phyloP scores from a whole-genome alignment of 257 asterid genomes.

The Salvia miltiorrhiza region DNA sequence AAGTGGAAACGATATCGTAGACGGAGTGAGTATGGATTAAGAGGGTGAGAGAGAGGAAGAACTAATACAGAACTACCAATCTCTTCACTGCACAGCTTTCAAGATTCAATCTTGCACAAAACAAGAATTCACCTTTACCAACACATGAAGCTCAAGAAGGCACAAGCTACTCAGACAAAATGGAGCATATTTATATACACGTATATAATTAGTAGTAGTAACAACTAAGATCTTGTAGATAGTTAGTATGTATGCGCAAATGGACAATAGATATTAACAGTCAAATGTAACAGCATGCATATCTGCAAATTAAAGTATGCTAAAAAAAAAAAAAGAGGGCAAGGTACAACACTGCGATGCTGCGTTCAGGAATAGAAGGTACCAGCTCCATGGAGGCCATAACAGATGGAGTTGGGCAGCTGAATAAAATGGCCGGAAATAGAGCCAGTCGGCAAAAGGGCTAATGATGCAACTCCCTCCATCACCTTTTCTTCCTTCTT shows the following conservation, averaged over 20 bases:
- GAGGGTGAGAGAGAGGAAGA: too few species aligned
- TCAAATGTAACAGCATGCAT: background rate
- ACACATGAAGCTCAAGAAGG: background rate
- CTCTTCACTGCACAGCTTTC: background rate
- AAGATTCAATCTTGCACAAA: background rate
- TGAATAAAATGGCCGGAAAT: constrained; percentile 94
- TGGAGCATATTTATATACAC: too few species aligned
- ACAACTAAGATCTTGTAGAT: background rate
- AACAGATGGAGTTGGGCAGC: constrained; percentile 76
- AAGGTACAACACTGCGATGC: background rate
- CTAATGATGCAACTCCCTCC: constrained; percentile 95
- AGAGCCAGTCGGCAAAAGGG: constrained; percentile 79
- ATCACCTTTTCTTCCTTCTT: constrained; percentile 33
- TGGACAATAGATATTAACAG: background rate
- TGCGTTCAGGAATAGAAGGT: constrained; percentile 1
- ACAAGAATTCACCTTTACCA: background rate
- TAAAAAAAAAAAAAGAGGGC: background rate
- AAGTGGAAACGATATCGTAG: too few species aligned
- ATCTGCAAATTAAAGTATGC: background rate
- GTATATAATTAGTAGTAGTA: too few species aligned
- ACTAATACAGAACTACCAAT: background rate
- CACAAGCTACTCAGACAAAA: too few species aligned
- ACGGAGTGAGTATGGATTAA: too few species aligned
- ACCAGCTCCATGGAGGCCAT: constrained; percentile 92
- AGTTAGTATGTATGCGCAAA: background rate